phyloP scores from a whole-genome alignment of 441 rosid genomes.

The Arabidopsis lyrata region DNA sequence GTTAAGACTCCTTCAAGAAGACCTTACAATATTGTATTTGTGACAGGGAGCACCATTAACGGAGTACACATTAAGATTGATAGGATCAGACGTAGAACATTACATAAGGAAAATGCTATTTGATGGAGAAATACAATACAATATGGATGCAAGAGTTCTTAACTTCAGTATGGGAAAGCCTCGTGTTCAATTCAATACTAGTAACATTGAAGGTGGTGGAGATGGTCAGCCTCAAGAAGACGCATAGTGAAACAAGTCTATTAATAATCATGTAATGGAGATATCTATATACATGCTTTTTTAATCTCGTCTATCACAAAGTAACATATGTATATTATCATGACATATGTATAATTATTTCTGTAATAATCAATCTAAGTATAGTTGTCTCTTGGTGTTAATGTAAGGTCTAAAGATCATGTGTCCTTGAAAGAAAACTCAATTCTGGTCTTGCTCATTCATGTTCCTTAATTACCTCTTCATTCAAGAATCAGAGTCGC shows the following conservation, averaged over 20 bases:
- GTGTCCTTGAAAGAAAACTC: not conserved
- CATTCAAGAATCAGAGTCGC: conserved; percentile 86
- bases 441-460: not conserved
- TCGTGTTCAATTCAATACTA: conserved; percentile 58
- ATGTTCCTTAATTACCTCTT: conserved; percentile 23
- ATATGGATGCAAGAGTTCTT: conserved; percentile 81
- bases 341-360: no score
- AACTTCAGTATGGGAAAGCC: conserved; percentile 99
- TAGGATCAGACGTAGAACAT: conserved; percentile 93
- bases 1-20: not conserved
- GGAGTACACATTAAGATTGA: conserved; percentile 86
- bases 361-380: not conserved
- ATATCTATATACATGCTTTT: not conserved
- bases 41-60: conserved; percentile 92
- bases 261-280: conserved; percentile 9
- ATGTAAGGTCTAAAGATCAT: not conserved
- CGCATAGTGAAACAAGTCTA: conserved; percentile 24
- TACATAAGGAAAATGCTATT: conserved; percentile 87
- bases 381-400: not conserved
- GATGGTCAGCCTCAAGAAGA: conserved; percentile 44
- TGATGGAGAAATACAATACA: conserved; percentile 88
- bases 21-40: not conserved
- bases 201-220: conserved; percentile 50
- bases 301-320: not conserved
- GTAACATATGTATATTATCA: not conserved